phyloP scores from a whole-genome alignment of 192 early-diverging fungal genomes.

The Oehlia diaphana region DNA sequence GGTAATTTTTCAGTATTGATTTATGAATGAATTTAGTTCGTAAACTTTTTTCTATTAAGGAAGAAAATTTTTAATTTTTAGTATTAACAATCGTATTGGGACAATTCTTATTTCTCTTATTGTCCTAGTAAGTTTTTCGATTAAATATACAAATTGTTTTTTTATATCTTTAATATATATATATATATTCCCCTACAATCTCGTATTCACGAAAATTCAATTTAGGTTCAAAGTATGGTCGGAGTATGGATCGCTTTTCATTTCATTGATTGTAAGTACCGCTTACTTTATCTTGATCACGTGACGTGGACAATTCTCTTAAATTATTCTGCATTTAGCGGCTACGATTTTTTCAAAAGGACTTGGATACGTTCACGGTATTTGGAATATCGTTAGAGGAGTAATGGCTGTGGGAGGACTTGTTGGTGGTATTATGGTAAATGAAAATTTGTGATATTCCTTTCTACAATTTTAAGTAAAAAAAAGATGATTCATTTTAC shows the following conservation, averaged over 20 bases:
- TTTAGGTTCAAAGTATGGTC: not conserved
- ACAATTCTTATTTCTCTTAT: not conserved
- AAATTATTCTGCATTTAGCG: not conserved
- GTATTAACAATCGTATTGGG: not conserved
- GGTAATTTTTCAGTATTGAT: not conserved
- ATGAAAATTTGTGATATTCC: not conserved
- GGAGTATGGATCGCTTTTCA: not conserved
- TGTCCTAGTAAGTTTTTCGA: not conserved
- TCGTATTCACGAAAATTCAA: no score
- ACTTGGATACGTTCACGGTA: slow-evolving; percentile 3
- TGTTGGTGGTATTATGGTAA: slow-evolving; percentile 2
- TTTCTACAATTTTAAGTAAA: not conserved
- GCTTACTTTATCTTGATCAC: not conserved
- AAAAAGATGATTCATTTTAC: not conserved
- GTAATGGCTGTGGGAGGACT: not conserved
- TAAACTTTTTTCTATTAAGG: not conserved
- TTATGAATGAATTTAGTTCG: not conserved
- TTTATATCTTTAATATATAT: not conserved
- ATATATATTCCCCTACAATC: not conserved
- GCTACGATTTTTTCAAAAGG: not conserved
- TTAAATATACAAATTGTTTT: not conserved
- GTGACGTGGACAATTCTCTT: not conserved
- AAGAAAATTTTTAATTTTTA: not conserved
- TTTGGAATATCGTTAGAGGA: slow-evolving; percentile 10
- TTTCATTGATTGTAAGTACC: not conserved